Conservation (phyloP, 2,329 filamentous ascomycete genomes). For the Rutstroemia sydowiana region DNA sequence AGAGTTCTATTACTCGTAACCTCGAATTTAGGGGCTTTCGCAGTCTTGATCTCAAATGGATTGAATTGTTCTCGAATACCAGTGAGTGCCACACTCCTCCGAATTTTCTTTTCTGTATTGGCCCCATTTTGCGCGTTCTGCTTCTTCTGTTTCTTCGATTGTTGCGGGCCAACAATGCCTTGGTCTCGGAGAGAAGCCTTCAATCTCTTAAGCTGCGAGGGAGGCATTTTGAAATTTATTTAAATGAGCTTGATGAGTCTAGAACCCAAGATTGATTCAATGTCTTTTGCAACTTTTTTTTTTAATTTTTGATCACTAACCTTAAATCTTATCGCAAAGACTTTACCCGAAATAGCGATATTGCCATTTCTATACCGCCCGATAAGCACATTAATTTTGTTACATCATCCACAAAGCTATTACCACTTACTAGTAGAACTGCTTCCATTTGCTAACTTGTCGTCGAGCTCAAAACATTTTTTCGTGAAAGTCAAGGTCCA, state of each 20-base stretch:
- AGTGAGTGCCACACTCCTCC: conserved; percentile 70
- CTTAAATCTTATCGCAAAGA: background rate
- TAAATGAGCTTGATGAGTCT: background rate
- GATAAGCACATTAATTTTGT: background rate
- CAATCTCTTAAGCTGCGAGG: conserved; percentile 92
- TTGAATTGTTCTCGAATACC: conserved; percentile 95
- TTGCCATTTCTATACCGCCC: conserved; percentile 2
- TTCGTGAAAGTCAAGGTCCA: too few species aligned
- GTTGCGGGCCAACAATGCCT: conserved; percentile 82
- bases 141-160: conserved; percentile 92
- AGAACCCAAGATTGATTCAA: background rate
- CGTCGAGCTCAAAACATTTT: too few species aligned
- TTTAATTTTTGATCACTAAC: conserved; percentile 18
- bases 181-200: conserved; percentile 86
- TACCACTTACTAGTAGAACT: too few species aligned
- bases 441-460: too few species aligned
- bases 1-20: conserved; percentile 60
- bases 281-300: conserved; percentile 14
- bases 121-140: conserved; percentile 60
- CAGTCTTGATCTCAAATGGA: conserved; percentile 87
- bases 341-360: background rate
- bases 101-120: conserved; percentile 64
- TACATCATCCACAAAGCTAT: background rate
- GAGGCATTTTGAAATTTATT: conserved; percentile 58
- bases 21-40: conserved; percentile 75